These are phyloP conservation scores for Amanita pseudoporphyria DNA, from an alignment of 768 basidiomycete species.

Conservation along the genomic window DNA sequence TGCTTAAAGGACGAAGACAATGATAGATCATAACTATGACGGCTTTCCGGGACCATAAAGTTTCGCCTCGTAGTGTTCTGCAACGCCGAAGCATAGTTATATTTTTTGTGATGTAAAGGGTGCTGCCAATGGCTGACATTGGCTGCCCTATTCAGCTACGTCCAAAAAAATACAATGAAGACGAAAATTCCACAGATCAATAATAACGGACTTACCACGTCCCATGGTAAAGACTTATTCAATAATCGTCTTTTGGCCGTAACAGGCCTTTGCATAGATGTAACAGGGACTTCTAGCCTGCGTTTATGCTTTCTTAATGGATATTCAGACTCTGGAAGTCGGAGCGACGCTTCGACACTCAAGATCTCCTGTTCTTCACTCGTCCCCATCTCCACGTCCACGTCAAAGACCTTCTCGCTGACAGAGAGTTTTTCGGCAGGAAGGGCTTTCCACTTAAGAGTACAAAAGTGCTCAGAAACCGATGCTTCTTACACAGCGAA, in stretches of 20 bases:
- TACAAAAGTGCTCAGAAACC: neutral
- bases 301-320: neutral
- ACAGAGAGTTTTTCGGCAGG: neutral
- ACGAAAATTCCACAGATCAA: neutral
- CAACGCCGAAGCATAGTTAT: neutral
- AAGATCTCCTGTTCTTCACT: neutral
- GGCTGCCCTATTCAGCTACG: neutral
- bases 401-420: neutral
- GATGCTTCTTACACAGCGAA: too few relatives aligned
- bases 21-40: slow-evolving; percentile 9
- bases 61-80: neutral
- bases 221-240: neutral
- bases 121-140: neutral
- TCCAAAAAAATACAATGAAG: neutral
- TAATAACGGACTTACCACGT: neutral
- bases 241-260: neutral
- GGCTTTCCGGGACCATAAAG: neutral
- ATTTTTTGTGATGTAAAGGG: neutral
- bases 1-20: slow-evolving; percentile 27
- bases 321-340: neutral
- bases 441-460: neutral
- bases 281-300: neutral
- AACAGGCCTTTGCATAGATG: neutral
- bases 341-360: neutral
- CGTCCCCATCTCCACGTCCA: neutral